Base-by-base conservation (phyloP, 169 alveolate genomes). In the Plasmodium blacklocki region DNA sequence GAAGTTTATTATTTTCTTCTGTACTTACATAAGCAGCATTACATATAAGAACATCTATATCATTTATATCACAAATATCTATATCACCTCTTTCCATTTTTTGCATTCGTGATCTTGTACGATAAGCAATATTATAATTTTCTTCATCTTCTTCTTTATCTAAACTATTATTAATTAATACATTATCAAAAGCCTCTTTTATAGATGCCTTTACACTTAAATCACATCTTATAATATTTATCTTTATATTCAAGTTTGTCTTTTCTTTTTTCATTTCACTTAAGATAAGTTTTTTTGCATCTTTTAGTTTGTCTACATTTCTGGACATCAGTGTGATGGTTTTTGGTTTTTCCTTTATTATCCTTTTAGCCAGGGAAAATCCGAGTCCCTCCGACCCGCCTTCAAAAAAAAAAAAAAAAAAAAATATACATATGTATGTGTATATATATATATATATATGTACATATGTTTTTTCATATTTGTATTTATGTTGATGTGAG, bases 341-440 rank as follows among this genome's bases (percentile, higher is more conserved):
- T 12, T 64, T 19, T 3, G 90, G 90, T 21, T 67, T 64, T 39
- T 80, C 90, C 8, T 72, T 54, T 15, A 80, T 3, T 43, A 80
- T 49, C 56, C 80, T 56, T 47, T 80, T 80, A 23, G 83, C 90
- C 21, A 80, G 45, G 14, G 90, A 64, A 12, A 80, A 43, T 5
- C 90, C 90, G 14, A 80, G 19, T 12, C 90, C 90, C 68, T 80
- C 90, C 49, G 90, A 80, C n/a, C 90, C 83, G 3, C 90, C 90
- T 80, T 39, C 8, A 29, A 54, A 49, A 26, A 12, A 32, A 29
- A 43, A 11, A 23, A 50, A 75, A 6, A 45, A 32, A 49, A 11
- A 26, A 23, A 49, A 21, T 47, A 8, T 52, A 49, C 19, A 43
- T 59, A 71, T 23, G 6, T 6, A 47, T 32, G 21, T 29, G 3